A percentile compares a stretch with the other conserved stretches of the same genome.
Evolutionary conservation across 768 basidiomycete species (phyloP).

Genomic region (Agaricus blazei): DNA sequence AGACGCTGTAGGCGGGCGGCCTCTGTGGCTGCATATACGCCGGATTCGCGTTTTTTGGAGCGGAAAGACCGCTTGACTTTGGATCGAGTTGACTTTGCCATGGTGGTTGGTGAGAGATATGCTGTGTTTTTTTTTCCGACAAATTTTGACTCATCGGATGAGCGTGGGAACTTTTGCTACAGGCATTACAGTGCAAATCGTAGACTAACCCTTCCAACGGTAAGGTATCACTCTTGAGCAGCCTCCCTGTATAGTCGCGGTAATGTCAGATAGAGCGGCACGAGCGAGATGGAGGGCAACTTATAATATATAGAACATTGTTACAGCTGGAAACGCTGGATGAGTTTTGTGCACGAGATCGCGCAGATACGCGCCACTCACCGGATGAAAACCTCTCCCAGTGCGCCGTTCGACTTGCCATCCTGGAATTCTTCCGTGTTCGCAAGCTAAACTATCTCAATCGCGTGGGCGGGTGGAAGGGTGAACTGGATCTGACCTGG

Average conservation of each 20-base stretch:
- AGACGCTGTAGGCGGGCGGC: conserved; percentile 75
- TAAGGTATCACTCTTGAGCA: conserved; percentile 36
- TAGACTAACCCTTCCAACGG: neutral
- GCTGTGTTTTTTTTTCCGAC: neutral
- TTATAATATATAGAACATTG: conserved; percentile 95
- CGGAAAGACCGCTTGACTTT: conserved; percentile 79
- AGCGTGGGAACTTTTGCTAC: neutral
- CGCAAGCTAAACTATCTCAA: conserved; percentile 60
- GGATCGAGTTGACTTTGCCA: conserved; percentile 83
- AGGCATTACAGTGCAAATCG: no score
- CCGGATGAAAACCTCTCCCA: conserved; percentile 99
- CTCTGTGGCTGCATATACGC: conserved; percentile 72
- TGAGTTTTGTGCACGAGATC: conserved; percentile 12
- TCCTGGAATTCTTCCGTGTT: conserved; percentile 99
- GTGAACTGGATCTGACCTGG: conserved; percentile 52
- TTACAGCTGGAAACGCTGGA: conserved; percentile 59
- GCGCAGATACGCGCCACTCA: conserved; percentile 29
- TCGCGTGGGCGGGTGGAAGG: neutral
- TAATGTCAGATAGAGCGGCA: conserved; percentile 16
- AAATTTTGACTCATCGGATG: neutral
- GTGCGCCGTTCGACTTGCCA: conserved; percentile 88
- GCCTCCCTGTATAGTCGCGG: conserved; percentile 65
- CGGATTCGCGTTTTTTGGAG: conserved; percentile 67
- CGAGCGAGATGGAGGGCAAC: conserved; percentile 29
- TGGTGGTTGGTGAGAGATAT: conserved; percentile 19